Evolutionary conservation across 768 basidiomycete species (phyloP), one percentile per base, ranked within the genome.

Genomic region (Tephrocybe sp.): DNA sequence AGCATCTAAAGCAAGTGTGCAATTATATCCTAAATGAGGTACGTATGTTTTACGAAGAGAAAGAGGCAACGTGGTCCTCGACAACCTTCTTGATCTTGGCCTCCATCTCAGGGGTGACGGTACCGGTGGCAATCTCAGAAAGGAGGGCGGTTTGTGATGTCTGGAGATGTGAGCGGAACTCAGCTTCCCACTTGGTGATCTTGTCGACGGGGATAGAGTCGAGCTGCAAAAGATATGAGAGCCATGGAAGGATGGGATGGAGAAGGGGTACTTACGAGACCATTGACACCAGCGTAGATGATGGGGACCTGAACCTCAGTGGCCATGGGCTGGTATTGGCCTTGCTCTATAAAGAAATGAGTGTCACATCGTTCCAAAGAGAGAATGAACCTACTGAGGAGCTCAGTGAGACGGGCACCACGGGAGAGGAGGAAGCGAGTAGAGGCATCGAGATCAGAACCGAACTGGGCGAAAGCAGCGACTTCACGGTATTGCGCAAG

Each of bases 401-500:
- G 85, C 78, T 99, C 95, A 57, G 95, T 98, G 59, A 99, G 80
- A 78, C 97, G 94, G 62, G 94, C 88, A 80, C 97, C 97, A 83
- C 97, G 92, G 61, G 81, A 88, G 59, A 99, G 85, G 63, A 98
- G 82, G 91, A 97, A 98, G 62, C 95, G 93, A 58, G 95, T 99
- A 13, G 95, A 97, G 48, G 95, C 94, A 77, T 98, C 97, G 65
- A 98, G 90, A 74, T 99, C 97, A 64, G 97, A 99, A 83, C 97
- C 97, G 79, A 99, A 99, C 69, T 98, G 97, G 50, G 95, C 94
- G 67, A 95, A 97, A 58, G 94, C 94, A 59, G 97, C 97, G 60
- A 99, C 97, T 82, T 99, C 97, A 88, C 97, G 94, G 80, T 98
- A 99, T 72, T 99, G 97, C 24, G 97, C 97, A 59, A 99, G 91